phyloP scores from a whole-genome alignment of 2,329 filamentous ascomycete genomes.

The Parascedosporium putredinis region DNA sequence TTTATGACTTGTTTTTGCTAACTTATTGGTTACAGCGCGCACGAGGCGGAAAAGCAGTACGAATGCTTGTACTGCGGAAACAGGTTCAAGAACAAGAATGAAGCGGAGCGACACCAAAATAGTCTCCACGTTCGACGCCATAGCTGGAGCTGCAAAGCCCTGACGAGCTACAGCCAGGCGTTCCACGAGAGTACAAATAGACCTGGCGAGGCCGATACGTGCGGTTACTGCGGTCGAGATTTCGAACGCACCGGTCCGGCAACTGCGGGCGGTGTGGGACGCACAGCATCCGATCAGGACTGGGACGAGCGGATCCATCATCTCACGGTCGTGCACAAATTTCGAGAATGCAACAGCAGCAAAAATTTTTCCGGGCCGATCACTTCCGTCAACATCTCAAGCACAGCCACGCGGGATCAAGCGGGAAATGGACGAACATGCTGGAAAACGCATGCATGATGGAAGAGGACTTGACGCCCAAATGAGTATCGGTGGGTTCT shows the following conservation, averaged over 20 bases:
- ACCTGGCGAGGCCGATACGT: conserved; percentile 63
- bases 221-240: conserved; percentile 92
- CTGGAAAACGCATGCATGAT: conserved; percentile 95
- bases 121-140: conserved; percentile 85
- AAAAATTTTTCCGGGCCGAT: conserved; percentile 98
- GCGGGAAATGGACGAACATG: conserved; percentile 98
- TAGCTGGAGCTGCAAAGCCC: conserved; percentile 92
- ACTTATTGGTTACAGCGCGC: conserved; percentile 45
- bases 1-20: neutral
- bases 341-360: conserved; percentile 91
- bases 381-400: conserved; percentile 98
- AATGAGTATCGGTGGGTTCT: conserved; percentile 3
- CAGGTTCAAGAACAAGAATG: conserved; percentile 98
- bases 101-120: conserved; percentile 92
- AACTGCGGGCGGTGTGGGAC: conserved; percentile 23
- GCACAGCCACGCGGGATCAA: conserved; percentile 91
- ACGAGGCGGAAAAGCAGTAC: conserved; percentile 94
- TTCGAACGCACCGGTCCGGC: conserved; percentile 43
- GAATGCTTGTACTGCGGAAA: conserved; percentile 87
- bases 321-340: conserved; percentile 87
- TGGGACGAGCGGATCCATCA: conserved; percentile 84
- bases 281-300: conserved; percentile 62
- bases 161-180: conserved; percentile 66
- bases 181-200: conserved; percentile 71
- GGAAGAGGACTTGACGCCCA: conserved; percentile 57